Base-by-base conservation (phyloP, 1,139 yeast genomes). In the Hyphopichia wangnamkhiaoensis region DNA sequence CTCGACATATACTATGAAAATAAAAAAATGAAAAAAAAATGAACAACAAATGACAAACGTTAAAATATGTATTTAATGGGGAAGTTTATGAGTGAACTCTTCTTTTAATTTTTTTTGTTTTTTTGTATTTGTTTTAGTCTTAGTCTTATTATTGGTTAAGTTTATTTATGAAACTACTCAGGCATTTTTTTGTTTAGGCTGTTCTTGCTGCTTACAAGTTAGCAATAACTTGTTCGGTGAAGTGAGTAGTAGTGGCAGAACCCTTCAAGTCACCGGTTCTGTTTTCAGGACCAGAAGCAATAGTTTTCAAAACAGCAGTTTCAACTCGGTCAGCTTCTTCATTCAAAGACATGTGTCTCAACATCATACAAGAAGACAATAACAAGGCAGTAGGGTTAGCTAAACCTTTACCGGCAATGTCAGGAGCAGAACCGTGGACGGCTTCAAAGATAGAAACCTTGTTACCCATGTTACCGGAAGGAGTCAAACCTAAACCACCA, bases 391-490 rank as follows among this genome's bases (percentile, higher is more conserved):
- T 93, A 73, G 98, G 98, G 82, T 93, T 93, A 51, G 98, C 98
- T 66, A 87, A 81, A 63, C 95, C 94, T 79, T 91, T 89, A 62
- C 97, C 97, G 49, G 97, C 96, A 61, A 91, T 91, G 68, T 91
- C 98, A 53, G 97, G 98, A 49, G 97, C 98, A 44, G 97, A 88
- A 66, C 98, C 98, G 70, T 93, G 98, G 61, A 93, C 98, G 53
- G 98, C 98, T 79, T 93, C 98, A 67, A 93, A 93, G 65, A 93
- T 91, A 45, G 96, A 88, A 50, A 91, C 96, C 66, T 86, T 84
- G 79, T 89, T 89, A 76, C 98, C 98, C 90, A 93, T 90, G 81
- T 93, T 93, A 68, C 96, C 98, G 46, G 96, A 89, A 54, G 98
- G 98, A 49, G 98, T 93, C 68, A 93, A 82, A 71, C 98, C 98